These are phyloP conservation scores for Monilinia polystroma DNA, from an alignment of 2,329 filamentous ascomycete species.

Conservation along the genomic window DNA sequence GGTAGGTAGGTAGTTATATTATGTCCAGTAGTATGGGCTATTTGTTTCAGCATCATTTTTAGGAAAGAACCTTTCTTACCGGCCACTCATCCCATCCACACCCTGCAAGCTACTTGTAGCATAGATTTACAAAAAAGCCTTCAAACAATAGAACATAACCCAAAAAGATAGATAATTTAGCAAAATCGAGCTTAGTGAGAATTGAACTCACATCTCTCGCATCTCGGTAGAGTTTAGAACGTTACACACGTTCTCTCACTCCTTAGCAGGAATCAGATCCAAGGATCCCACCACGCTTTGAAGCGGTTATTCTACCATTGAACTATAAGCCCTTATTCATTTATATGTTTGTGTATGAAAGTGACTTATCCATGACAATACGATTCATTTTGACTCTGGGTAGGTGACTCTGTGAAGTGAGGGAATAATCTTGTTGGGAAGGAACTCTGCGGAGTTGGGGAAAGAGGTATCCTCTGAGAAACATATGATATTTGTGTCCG, in stretches of 20 bases:
- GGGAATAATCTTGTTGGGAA: neutral
- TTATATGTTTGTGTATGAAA: neutral
- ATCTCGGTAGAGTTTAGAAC: neutral
- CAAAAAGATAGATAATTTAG: neutral
- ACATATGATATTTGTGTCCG: neutral
- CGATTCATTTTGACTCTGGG: neutral
- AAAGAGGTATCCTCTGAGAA: neutral
- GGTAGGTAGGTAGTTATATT: too few species aligned
- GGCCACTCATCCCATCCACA: neutral
- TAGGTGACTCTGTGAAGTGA: neutral
- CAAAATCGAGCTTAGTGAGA: neutral
- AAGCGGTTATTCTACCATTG: neutral
- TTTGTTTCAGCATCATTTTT: too few species aligned
- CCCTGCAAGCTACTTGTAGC: neutral
- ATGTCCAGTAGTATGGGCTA: too few species aligned
- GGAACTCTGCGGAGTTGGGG: neutral
- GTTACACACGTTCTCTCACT: neutral
- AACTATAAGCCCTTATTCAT: neutral
- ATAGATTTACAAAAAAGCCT: neutral
- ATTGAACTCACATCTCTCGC: neutral
- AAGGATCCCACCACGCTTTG: neutral
- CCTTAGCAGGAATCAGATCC: neutral
- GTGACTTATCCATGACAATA: neutral
- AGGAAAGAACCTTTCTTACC: neutral
- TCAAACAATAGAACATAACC: neutral